A percentile compares a stretch with the other conserved stretches of the same genome.
phyloP scores from a whole-genome alignment of 2,329 filamentous ascomycete species.

The Magnaporthiopsis rhizophila region DNA sequence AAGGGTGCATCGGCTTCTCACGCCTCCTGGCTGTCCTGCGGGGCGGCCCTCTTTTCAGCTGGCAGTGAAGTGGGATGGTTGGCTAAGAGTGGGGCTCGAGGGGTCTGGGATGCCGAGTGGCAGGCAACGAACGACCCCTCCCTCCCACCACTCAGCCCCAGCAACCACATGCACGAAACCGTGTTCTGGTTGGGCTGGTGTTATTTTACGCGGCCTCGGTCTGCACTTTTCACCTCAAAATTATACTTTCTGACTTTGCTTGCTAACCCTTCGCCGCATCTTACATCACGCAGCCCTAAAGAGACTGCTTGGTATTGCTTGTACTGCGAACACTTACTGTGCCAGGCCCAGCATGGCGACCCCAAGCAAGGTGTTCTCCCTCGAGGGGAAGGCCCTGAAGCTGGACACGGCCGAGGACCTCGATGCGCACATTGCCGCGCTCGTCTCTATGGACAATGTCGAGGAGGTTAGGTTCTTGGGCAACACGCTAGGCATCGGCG shows the following conservation, averaged over 20 bases:
- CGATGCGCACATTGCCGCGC: conserved; percentile 69
- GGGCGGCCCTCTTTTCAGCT: too few species aligned
- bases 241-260: not conserved
- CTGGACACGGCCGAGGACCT: conserved; percentile 84
- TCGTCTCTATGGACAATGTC: conserved; percentile 63
- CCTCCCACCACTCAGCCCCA: not conserved
- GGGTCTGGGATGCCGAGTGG: not conserved
- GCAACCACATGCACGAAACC: not conserved
- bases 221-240: not conserved
- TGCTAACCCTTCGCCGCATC: too few species aligned
- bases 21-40: too few species aligned
- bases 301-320: not conserved
- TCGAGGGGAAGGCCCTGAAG: conserved; percentile 88
- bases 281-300: not conserved
- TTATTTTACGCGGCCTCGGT: too few species aligned
- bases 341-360: conserved; percentile 1
- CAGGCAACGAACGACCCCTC: not conserved
- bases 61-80: too few species aligned
- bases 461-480: conserved; percentile 82
- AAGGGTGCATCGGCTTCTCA: too few species aligned
- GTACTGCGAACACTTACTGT: not conserved
- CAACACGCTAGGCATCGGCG: conserved; percentile 87
- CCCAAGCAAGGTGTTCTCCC: conserved; percentile 63
- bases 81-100: too few species aligned
- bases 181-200: not conserved